These are phyloP conservation scores for Pilatotrama ljubarskyi DNA, from an alignment of 768 basidiomycete species.

Conservation along the genomic window DNA sequence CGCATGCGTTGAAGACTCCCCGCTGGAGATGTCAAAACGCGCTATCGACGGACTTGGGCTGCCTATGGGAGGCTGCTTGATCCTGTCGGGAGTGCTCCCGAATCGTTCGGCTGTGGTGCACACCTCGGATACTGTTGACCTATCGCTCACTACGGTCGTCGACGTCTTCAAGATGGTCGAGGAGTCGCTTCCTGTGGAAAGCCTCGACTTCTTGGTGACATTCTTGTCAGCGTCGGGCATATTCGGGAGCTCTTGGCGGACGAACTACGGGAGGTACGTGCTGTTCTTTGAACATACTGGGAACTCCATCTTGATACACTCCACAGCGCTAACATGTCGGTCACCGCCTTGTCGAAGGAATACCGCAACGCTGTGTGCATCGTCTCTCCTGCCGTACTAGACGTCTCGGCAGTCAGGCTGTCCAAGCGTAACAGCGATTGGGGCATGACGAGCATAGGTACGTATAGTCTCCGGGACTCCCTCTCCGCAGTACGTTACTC, in stretches of 20 bases:
- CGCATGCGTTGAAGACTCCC: neutral
- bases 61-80: conserved; percentile 18
- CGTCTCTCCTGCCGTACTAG: conserved; percentile 8
- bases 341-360: conserved; percentile 8
- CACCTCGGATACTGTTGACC: conserved; percentile 13
- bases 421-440: conserved; percentile 4
- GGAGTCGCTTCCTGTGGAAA: conserved; percentile 1
- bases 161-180: conserved; percentile 9
- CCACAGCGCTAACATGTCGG: conserved; percentile 15
- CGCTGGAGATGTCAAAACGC: neutral
- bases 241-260: conserved; percentile 20
- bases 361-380: conserved; percentile 4
- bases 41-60: neutral
- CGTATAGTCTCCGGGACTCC: neutral
- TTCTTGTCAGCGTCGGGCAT: conserved; percentile 24
- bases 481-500: neutral
- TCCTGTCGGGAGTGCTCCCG: conserved; percentile 11
- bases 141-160: conserved; percentile 3
- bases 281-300: too few relatives aligned
- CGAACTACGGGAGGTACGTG: conserved; percentile 19
- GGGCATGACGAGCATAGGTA: conserved; percentile 17
- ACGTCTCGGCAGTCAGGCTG: neutral
- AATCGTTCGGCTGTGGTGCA: conserved; percentile 14
- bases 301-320: neutral
- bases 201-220: conserved; percentile 19